phyloP scores from a whole-genome alignment of 257 asterid species.

The Orobanche coerulescens region DNA sequence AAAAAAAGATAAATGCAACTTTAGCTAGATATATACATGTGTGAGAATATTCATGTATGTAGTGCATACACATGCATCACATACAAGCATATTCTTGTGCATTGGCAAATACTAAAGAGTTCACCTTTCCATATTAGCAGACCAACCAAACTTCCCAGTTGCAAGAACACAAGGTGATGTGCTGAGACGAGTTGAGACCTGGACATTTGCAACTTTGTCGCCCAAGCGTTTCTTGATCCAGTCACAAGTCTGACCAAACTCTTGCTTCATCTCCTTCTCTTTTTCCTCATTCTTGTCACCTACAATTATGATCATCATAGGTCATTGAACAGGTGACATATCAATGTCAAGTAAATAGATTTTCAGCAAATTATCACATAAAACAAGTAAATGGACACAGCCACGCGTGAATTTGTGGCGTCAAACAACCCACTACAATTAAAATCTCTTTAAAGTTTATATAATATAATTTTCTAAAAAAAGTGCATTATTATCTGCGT shows the following conservation, averaged over 20 bases:
- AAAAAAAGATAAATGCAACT: not conserved
- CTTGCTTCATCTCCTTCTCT: constrained; percentile 82
- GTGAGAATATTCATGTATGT: not conserved
- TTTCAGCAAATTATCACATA: not conserved
- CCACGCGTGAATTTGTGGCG: too few relatives aligned
- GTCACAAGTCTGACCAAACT: constrained; percentile 77
- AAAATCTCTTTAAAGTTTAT: too few relatives aligned
- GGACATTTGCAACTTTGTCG: constrained; percentile 81
- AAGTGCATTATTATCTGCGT: too few relatives aligned
- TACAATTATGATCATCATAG: constrained; percentile 23
- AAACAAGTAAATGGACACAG: not conserved
- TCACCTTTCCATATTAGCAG: constrained; percentile 98
- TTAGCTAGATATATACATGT: not conserved
- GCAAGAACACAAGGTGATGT: constrained; percentile 96
- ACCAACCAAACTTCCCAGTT: constrained; percentile 97
- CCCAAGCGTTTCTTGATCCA: constrained; percentile 87
- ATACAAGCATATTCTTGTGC: not conserved
- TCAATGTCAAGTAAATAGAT: not conserved
- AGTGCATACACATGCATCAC: not conserved
- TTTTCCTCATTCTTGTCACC: constrained; percentile 87
- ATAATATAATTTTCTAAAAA: too few relatives aligned
- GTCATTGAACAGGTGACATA: not conserved
- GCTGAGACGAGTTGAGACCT: constrained; percentile 84
- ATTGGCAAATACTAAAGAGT: not conserved
- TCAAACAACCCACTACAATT: too few relatives aligned